These are phyloP conservation scores for Malus hybrid DNA, from an alignment of 331 rosid genomes.

Conservation along the genomic window DNA sequence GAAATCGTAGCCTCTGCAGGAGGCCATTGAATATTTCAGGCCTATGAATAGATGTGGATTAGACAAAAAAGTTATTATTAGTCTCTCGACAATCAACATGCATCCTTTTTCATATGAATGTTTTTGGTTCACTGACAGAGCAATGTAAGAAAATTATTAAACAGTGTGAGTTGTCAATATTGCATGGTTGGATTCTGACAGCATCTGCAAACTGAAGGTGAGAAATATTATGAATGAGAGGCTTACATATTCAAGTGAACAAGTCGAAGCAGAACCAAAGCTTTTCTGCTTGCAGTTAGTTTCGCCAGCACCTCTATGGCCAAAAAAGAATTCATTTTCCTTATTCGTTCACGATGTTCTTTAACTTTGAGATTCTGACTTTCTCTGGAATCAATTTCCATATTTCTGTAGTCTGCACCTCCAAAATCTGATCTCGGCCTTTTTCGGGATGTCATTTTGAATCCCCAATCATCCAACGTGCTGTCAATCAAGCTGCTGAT, in stretches of 20 bases:
- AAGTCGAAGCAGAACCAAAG: slow-evolving; percentile 55
- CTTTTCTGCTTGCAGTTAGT: slow-evolving; percentile 53
- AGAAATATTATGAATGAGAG: slow-evolving; percentile 3
- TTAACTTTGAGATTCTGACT: slow-evolving; percentile 14
- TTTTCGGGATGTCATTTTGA: slow-evolving; percentile 24
- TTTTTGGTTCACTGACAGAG: neutral
- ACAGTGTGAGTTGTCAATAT: neutral
- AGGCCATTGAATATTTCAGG: slow-evolving; percentile 66
- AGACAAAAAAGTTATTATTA: slow-evolving; percentile 9
- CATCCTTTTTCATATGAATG: neutral
- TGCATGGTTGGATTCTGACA: neutral
- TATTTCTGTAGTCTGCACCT: slow-evolving; percentile 10
- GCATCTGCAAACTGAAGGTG: neutral
- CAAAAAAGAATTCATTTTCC: slow-evolving; percentile 44
- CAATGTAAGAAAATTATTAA: neutral
- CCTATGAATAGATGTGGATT: slow-evolving; percentile 24
- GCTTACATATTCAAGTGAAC: slow-evolving; percentile 62
- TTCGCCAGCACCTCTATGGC: slow-evolving; percentile 63
- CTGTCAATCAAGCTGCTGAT: slow-evolving; percentile 44
- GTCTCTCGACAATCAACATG: neutral
- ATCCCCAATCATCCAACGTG: slow-evolving; percentile 53
- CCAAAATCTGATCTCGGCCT: slow-evolving; percentile 28
- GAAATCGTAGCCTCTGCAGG: slow-evolving; percentile 49
- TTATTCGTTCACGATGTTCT: slow-evolving; percentile 33
- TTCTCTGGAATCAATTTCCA: slow-evolving; percentile 38